phyloP scores from a whole-genome alignment of 2,329 filamentous ascomycete species.

The Myriangium duriaei region DNA sequence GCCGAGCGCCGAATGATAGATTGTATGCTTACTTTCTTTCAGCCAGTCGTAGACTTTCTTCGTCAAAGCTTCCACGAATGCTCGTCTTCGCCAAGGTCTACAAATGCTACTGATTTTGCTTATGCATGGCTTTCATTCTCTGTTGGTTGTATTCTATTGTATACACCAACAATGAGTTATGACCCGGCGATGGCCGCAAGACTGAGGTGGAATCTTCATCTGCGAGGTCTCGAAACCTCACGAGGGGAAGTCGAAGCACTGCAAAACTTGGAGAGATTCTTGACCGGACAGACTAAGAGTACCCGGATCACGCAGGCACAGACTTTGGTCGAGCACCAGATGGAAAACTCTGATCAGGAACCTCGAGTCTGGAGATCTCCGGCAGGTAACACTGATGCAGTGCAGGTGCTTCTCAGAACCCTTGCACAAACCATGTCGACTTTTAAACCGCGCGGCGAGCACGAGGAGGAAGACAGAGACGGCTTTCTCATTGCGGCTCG shows the following conservation, averaged over 20 bases:
- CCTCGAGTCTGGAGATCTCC: constrained; percentile 61
- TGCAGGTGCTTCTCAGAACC: constrained; percentile 66
- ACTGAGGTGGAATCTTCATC: constrained; percentile 51
- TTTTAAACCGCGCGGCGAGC: constrained; percentile 1
- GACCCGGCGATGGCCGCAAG: constrained; percentile 52
- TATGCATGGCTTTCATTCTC: constrained; percentile 64
- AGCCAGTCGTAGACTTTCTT: too few species aligned
- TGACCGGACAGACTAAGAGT: constrained; percentile 57
- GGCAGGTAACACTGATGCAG: constrained; percentile 51
- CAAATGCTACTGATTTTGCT: constrained; percentile 2
- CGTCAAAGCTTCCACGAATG: too few species aligned
- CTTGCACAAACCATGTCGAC: constrained; percentile 8
- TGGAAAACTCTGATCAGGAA: constrained; percentile 54
- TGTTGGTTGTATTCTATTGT: constrained; percentile 61
- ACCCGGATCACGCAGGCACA: constrained; percentile 52
- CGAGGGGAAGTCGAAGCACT: constrained; percentile 43
- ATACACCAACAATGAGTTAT: constrained; percentile 74
- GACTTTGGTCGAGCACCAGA: constrained; percentile 34
- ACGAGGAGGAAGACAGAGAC: constrained; percentile 1
- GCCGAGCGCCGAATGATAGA: too few species aligned
- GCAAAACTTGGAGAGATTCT: constrained; percentile 49
- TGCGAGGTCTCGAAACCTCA: constrained; percentile 15
- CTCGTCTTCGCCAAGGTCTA: too few species aligned
- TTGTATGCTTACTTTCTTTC: too few species aligned
- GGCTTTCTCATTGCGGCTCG: background rate